phyloP scores from a whole-genome alignment of 2,329 filamentous ascomycete species.

The Nemania sp. region DNA sequence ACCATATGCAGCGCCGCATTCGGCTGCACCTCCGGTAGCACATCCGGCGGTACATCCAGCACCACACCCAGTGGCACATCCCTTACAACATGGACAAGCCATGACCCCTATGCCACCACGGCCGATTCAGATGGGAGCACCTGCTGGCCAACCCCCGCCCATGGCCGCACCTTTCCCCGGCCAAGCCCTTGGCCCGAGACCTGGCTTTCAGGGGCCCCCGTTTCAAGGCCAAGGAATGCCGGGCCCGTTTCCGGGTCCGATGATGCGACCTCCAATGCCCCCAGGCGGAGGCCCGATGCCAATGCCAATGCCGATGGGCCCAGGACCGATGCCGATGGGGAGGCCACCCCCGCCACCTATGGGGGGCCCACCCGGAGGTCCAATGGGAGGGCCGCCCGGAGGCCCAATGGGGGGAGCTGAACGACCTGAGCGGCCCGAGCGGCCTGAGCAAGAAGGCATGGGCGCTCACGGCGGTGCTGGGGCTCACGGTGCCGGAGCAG shows the following conservation, averaged over 20 bases:
- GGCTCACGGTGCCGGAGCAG: conserved; percentile 1
- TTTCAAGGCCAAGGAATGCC: conserved; percentile 8
- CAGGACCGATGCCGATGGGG: too few species aligned
- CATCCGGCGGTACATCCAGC: not conserved
- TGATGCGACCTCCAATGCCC: conserved; percentile 12
- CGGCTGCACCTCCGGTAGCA: not conserved
- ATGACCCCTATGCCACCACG: conserved; percentile 2
- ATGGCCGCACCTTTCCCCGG: not conserved
- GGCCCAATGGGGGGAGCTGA: conserved; percentile 6
- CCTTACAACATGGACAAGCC: not conserved
- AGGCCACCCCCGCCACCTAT: conserved; percentile 9
- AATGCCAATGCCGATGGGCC: conserved; percentile 15
- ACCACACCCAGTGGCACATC: not conserved
- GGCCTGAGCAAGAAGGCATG: conserved; percentile 12
- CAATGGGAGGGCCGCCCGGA: conserved; percentile 8
- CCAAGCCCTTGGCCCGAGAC: conserved; percentile 10
- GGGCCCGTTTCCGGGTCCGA: not conserved
- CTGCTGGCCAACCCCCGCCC: conserved; percentile 11
- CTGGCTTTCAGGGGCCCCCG: not conserved
- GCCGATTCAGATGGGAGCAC: conserved; percentile 2
- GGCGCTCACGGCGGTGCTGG: conserved; percentile 12
- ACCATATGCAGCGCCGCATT: not conserved
- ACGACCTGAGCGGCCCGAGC: conserved; percentile 13
- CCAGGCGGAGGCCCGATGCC: too few species aligned
- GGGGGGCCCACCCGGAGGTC: conserved; percentile 5